Conservation (phyloP, 306 rosid genomes). For the Cucumis melo region DNA sequence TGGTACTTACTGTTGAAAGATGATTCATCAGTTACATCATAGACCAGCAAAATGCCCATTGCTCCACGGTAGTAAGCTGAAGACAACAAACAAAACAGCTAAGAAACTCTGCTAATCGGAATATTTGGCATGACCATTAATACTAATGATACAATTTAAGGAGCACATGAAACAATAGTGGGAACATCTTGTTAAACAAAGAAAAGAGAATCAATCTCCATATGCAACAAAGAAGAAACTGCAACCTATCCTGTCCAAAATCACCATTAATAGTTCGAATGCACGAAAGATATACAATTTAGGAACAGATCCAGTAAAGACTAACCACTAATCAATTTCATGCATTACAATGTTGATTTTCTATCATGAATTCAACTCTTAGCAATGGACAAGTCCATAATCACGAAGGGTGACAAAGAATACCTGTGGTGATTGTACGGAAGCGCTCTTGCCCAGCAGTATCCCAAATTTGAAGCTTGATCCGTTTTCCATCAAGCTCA, state of each 20-base stretch:
- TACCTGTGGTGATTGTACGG: slow-evolving; percentile 90
- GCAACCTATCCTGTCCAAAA: not conserved
- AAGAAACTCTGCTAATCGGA: not conserved
- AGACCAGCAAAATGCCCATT: slow-evolving; percentile 93
- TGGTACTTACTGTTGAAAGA: slow-evolving; percentile 70
- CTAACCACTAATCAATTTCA: not conserved
- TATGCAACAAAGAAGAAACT: not conserved
- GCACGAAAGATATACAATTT: not conserved
- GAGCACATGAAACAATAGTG: not conserved
- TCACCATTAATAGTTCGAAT: not conserved
- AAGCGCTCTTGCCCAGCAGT: slow-evolving; percentile 98
- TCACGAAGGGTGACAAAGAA: slow-evolving; percentile 4
- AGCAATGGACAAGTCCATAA: not conserved
- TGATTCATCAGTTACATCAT: slow-evolving; percentile 87
- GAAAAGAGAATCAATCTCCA: not conserved
- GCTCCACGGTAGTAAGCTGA: slow-evolving; percentile 98
- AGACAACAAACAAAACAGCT: slow-evolving; percentile 1
- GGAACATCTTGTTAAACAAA: not conserved
- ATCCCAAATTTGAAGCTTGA: slow-evolving; percentile 96
- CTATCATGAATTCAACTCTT: not conserved
- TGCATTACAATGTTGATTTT: not conserved
- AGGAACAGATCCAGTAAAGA: not conserved
- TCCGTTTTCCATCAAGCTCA: slow-evolving; percentile 83
- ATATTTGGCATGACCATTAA: not conserved
- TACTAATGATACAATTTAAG: not conserved